phyloP scores from a whole-genome alignment of 768 basidiomycete genomes.

The Stropharia rugosoannulata region DNA sequence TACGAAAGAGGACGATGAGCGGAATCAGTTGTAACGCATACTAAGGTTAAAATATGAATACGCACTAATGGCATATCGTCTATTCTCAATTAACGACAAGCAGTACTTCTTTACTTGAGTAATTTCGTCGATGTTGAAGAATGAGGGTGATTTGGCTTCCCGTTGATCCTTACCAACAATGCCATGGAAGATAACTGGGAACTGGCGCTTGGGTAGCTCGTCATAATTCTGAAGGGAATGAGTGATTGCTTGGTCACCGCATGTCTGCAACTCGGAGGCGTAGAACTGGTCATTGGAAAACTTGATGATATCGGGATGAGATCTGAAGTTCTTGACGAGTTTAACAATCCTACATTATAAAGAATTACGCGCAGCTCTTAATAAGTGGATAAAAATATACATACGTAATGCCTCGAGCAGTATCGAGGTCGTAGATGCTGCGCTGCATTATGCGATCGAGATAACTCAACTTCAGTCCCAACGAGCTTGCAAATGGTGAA shows the following conservation, averaged over 20 bases:
- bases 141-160: slow-evolving; percentile 58
- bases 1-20: slow-evolving; percentile 7
- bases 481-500: slow-evolving; percentile 41
- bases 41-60: slow-evolving; percentile 3
- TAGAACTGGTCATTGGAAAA: slow-evolving; percentile 64
- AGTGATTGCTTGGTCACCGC: slow-evolving; percentile 42
- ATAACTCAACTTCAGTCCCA: slow-evolving; percentile 54
- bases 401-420: slow-evolving; percentile 35
- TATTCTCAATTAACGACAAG: slow-evolving; percentile 29
- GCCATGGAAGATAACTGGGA: slow-evolving; percentile 59
- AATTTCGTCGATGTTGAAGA: slow-evolving; percentile 61
- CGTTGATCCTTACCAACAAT: slow-evolving; percentile 53
- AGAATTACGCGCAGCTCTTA: not conserved
- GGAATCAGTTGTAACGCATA: not conserved
- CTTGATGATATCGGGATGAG: slow-evolving; percentile 50
- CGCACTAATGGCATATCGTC: slow-evolving; percentile 41
- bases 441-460: slow-evolving; percentile 48
- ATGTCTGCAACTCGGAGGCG: slow-evolving; percentile 44
- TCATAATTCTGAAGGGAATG: slow-evolving; percentile 36
- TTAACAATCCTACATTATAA: slow-evolving; percentile 47
- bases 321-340: slow-evolving; percentile 58
- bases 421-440: slow-evolving; percentile 35
- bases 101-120: slow-evolving; percentile 50
- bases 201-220: slow-evolving; percentile 38
- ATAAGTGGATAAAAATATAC: slow-evolving; percentile 4